phyloP scores from a whole-genome alignment of 129 eudicot species.

The carrot (Daucus carota) region DNA sequence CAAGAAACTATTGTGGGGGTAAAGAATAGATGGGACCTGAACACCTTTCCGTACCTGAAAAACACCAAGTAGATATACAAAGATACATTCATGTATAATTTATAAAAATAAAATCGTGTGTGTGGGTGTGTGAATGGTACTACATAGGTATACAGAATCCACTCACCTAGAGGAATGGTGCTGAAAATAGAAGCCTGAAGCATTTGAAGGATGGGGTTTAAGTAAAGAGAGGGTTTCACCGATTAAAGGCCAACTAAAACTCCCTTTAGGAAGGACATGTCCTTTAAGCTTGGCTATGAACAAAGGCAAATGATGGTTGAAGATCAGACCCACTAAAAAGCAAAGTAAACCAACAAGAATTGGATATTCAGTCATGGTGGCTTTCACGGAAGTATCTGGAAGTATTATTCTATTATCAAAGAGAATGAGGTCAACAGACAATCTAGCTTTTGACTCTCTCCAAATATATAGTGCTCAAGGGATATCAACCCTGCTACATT shows the following conservation, averaged over 20 bases:
- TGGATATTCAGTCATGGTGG: background rate
- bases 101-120: background rate
- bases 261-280: background rate
- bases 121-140: background rate
- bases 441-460: too few relatives aligned
- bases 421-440: too few relatives aligned
- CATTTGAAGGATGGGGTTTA: background rate
- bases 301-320: background rate
- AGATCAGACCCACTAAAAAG: background rate
- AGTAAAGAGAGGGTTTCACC: background rate
- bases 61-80: background rate
- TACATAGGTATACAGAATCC: too few relatives aligned
- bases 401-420: too few relatives aligned
- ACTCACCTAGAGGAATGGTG: background rate
- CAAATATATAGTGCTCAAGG: too few relatives aligned
- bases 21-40: constrained; percentile 2
- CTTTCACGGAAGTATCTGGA: too few relatives aligned
- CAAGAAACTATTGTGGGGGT: constrained; percentile 1
- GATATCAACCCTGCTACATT: too few relatives aligned
- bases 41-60: constrained; percentile 3
- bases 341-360: background rate
- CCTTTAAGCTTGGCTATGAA: background rate
- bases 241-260: background rate
- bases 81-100: background rate
- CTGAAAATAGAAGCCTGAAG: background rate